Base-by-base conservation (phyloP, 2,329 filamentous ascomycete species). In the Pyrenochaeta sp. region DNA sequence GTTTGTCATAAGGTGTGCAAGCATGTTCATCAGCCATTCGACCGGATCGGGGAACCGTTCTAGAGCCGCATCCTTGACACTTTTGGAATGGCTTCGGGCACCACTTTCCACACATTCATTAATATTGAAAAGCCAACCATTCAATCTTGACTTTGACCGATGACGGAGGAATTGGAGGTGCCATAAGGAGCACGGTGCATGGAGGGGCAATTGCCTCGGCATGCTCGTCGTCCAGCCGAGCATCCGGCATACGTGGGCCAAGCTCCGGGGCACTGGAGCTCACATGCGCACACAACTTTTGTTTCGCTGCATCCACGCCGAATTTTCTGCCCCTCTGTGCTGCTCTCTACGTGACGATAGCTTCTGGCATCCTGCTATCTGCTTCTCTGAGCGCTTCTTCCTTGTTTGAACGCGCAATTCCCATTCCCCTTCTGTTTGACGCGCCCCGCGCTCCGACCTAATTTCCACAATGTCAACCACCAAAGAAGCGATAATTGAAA, bases 251-350 rank as follows among this genome's bases (percentile, higher is more conserved):
- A 54, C 56, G 60, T 58, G 48, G 32, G 52, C 60, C 56, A 58
- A 59, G 58, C 44, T 53, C 48, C 59, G 58, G 58, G 56, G 45
- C 48, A 51, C 54, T 58, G 59, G 59, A 64, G 52, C 53, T 61
- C 58, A 61, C 57, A 61, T 62, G 60, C 40, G 35, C 43, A 46
- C 41, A 49, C 52, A 53, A 53, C 38, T 32, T 49, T 53, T 35
- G 42, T 45, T 45, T 27, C 49, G 45, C 50, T 43, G 42, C 51
- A 37, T 34, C 36, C 43, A 28, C 35, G 39, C 42, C 22, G 40
- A 35, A 40, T 42, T 42, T 54, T 46, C 15, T 7, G 19, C 10
- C 26, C 28, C 11, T 15, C 13, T 23, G 26, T 52, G 18, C 21
- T 23, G 28, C 29, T 34, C 28, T 37, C 32, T 11, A 19, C 27